These are phyloP conservation scores for Hypomontagnella monticulosa DNA, from an alignment of 495 filamentous ascomycete species.

Conservation along the genomic window DNA sequence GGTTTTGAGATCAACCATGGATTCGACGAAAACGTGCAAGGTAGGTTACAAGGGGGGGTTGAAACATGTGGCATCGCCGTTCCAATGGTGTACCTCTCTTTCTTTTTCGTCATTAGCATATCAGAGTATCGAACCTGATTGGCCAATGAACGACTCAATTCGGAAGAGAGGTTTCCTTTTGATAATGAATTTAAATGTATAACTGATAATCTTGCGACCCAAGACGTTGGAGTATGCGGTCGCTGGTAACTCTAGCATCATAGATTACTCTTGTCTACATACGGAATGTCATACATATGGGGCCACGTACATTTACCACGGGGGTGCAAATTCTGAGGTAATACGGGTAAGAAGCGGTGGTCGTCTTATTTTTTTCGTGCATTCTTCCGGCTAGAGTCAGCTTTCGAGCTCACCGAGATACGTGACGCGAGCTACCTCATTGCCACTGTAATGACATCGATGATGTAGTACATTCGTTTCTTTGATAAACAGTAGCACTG, in stretches of 20 bases:
- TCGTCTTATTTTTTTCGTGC: too few relatives aligned
- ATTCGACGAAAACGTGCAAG: constrained; percentile 15
- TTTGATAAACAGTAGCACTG: background rate
- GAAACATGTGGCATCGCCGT: constrained; percentile 11
- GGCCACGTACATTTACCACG: background rate
- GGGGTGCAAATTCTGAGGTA: background rate
- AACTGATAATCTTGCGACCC: background rate
- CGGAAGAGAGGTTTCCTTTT: constrained; percentile 14
- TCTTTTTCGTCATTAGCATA: constrained; percentile 21
- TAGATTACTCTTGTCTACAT: background rate
- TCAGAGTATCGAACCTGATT: constrained; percentile 11
- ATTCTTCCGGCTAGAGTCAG: background rate
- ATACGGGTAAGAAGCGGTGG: background rate
- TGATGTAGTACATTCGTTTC: background rate
- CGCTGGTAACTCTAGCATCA: constrained; percentile 3
- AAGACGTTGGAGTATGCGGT: background rate
- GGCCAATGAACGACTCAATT: constrained; percentile 25
- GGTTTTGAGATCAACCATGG: constrained; percentile 6
- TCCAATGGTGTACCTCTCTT: constrained; percentile 10
- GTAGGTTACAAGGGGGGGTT: constrained; percentile 11
- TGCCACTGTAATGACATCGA: constrained; percentile 9
- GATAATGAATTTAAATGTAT: background rate
- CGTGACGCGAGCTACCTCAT: background rate
- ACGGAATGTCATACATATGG: background rate
- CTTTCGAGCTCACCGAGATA: background rate